These are phyloP conservation scores for Phytophthora pini DNA, from an alignment of 352 stramenopile species.

Conservation along the genomic window DNA sequence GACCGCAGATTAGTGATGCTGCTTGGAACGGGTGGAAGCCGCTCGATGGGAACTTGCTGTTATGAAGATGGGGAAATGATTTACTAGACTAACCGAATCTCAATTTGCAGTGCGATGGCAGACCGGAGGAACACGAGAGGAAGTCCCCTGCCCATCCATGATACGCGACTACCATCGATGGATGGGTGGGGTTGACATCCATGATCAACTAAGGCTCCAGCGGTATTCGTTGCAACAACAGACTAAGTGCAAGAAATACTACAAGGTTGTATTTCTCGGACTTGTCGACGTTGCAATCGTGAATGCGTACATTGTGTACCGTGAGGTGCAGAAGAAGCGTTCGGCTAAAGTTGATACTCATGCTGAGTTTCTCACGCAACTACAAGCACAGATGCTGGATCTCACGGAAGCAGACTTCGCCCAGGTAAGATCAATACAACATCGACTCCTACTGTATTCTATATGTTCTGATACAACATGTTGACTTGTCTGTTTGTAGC, in stretches of 20 bases:
- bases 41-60: too few relatives aligned
- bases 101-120: too few relatives aligned
- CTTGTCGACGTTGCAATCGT: slow-evolving; percentile 34
- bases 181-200: slow-evolving; percentile 25
- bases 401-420: too few relatives aligned
- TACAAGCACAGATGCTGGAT: slow-evolving; percentile 23
- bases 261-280: slow-evolving; percentile 35
- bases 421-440: too few relatives aligned
- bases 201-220: slow-evolving; percentile 27
- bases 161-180: slow-evolving; percentile 12
- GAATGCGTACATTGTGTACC: slow-evolving; percentile 26
- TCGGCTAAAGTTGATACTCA: not conserved
- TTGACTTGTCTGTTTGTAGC: too few relatives aligned
- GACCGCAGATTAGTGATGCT: too few relatives aligned
- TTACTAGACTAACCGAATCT: too few relatives aligned
- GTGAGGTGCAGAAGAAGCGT: slow-evolving; percentile 4
- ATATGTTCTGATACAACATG: too few relatives aligned
- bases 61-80: too few relatives aligned
- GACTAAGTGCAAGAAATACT: slow-evolving; percentile 24
- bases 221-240: slow-evolving; percentile 25
- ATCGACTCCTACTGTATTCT: too few relatives aligned
- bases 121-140: not conserved
- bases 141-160: slow-evolving; percentile 1
- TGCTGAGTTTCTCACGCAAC: slow-evolving; percentile 14
- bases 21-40: too few relatives aligned